Base-by-base conservation (phyloP, 352 stramenopile species). In the Plasmopara muralis region DNA sequence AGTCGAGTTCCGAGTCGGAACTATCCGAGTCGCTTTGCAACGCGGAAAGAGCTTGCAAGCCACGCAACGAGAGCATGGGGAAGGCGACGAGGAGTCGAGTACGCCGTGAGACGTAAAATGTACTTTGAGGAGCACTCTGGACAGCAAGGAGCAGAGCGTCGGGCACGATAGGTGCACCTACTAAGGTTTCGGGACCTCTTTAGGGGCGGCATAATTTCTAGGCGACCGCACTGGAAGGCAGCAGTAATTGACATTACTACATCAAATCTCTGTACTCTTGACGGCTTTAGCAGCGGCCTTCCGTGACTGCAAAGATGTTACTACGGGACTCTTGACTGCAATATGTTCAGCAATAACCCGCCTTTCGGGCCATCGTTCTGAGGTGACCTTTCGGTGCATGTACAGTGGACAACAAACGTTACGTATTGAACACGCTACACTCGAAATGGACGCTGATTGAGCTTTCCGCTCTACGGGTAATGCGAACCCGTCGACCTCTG, bases 41-140 rank as follows among this genome's bases (percentile, higher is more conserved):
- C 30, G 30, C 10, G 37, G 46, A 61, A 46, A 51, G 43, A 39
- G 50, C 55, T 57, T 65, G 53, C 31, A 65, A 55, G 37, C 50
- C 50, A 47, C 58, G 58, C 39, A 68, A 30, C 16, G 47, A 61
- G 33, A 52, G 53, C 57, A 67, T 71, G 20, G 20, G 15, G 38
- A 57, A 47, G 42, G 50, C 28, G 43, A 55, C 39, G 40, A 52
- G 31, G 28, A 30, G 28, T 50, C 30, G 43, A 34, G 43, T 50
- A 70, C 62, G 66, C 57, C 56, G 66, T 62, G 70, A 72, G 66
- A 74, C 62, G 66, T 74, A 55, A 70, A 68, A 67, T 72, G 43
- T 8, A 56, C 38, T 63, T 74, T 55, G 70, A 60, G 42, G 46
- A 12, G 9, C 30, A 60, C 31, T 34, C 45, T 47, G 42, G 45